These are phyloP conservation scores for Dioszegia hungarica DNA, from an alignment of 768 basidiomycete genomes.

Conservation along the genomic window DNA sequence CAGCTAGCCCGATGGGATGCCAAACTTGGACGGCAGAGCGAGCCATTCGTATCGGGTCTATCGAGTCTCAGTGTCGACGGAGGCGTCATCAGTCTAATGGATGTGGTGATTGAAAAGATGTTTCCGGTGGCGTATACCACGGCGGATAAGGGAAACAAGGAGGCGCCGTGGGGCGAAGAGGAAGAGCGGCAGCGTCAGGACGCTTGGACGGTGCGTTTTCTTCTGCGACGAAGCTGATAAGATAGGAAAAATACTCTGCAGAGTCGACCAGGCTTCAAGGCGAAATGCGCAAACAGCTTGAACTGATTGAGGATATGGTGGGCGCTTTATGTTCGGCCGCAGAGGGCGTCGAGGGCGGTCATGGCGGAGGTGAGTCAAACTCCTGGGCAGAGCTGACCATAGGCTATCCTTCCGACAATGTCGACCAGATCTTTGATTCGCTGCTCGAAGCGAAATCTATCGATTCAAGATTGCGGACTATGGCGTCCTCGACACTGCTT, in stretches of 20 bases:
- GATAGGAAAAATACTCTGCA: slow-evolving; percentile 58
- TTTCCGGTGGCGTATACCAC: slow-evolving; percentile 79
- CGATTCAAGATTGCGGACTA: slow-evolving; percentile 51
- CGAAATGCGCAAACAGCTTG: slow-evolving; percentile 58
- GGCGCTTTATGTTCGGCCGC: slow-evolving; percentile 58
- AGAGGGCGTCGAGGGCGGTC: slow-evolving; percentile 50
- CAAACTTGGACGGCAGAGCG: slow-evolving; percentile 69
- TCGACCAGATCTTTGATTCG: neutral
- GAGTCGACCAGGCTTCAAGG: slow-evolving; percentile 60
- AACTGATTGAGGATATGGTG: slow-evolving; percentile 58
- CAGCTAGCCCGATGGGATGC: slow-evolving; percentile 82
- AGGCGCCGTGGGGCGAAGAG: slow-evolving; percentile 63
- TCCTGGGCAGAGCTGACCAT: neutral
- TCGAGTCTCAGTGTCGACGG: slow-evolving; percentile 76
- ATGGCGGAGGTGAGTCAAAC: slow-evolving; percentile 26
- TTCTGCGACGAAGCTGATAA: slow-evolving; percentile 2
- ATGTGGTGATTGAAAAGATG: slow-evolving; percentile 66
- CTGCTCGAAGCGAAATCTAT: slow-evolving; percentile 39
- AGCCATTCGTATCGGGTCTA: slow-evolving; percentile 68
- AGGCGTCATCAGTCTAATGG: slow-evolving; percentile 68
- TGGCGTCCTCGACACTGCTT: slow-evolving; percentile 42
- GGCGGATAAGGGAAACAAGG: slow-evolving; percentile 55
- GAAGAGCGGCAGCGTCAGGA: slow-evolving; percentile 64
- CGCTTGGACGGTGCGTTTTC: slow-evolving; percentile 62
- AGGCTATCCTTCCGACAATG: neutral